Conservation (phyloP, 129 eudicot genomes). For the Flaveria bidentis region DNA sequence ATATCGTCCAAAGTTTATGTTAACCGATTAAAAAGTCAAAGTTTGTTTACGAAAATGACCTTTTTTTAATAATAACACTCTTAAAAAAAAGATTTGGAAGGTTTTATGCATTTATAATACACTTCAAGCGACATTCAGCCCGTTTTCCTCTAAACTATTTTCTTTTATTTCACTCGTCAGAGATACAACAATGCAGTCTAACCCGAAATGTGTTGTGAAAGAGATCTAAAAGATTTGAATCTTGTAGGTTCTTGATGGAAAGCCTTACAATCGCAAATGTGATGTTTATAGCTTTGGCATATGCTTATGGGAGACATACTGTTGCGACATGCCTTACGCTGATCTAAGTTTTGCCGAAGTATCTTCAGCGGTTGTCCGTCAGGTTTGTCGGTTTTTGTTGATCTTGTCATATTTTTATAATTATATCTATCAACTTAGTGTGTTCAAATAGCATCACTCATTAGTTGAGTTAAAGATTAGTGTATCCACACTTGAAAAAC, state of each 20-base stretch:
- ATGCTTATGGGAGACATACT: slow-evolving; percentile 92
- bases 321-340: slow-evolving; percentile 91
- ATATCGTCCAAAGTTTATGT: neutral
- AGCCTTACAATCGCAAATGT: slow-evolving; percentile 91
- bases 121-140: neutral
- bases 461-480: neutral
- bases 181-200: neutral
- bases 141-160: neutral
- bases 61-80: neutral
- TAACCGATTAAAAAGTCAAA: neutral
- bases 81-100: neutral
- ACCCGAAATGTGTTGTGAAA: neutral
- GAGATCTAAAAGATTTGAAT: slow-evolving; percentile 8
- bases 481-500: neutral
- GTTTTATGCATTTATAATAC: neutral
- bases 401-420: neutral
- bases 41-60: neutral
- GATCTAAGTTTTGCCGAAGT: slow-evolving; percentile 93
- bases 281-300: slow-evolving; percentile 96
- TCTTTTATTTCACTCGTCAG: neutral
- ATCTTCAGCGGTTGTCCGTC: slow-evolving; percentile 83
- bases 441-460: neutral
- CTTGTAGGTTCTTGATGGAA: slow-evolving; percentile 87
- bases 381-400: slow-evolving; percentile 46
- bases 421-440: neutral